Evolutionary conservation across 2,329 filamentous ascomycete species (phyloP).

Genomic region (Colletotrichum sp.): DNA sequence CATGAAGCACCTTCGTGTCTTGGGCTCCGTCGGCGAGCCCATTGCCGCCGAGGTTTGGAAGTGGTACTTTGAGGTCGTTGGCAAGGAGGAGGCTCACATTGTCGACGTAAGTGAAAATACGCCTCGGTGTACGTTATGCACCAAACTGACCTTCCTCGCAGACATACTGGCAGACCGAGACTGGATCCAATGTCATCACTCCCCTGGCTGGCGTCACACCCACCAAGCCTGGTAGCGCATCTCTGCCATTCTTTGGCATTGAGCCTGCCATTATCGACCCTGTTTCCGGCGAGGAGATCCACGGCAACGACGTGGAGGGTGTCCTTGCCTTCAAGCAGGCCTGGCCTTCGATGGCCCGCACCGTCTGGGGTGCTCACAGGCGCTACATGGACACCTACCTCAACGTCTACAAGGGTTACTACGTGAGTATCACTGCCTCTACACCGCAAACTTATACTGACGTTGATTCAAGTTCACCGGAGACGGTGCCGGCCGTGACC

Average conservation of each 20-base stretch:
- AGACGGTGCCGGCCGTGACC: conserved; percentile 93
- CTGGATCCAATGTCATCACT: conserved; percentile 93
- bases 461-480: conserved; percentile 72
- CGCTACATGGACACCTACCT: conserved; percentile 99
- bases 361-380: conserved; percentile 97
- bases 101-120: conserved; percentile 77
- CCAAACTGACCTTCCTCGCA: conserved; percentile 38
- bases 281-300: conserved; percentile 89
- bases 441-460: not conserved
- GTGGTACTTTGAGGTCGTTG: conserved; percentile 97
- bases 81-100: conserved; percentile 90
- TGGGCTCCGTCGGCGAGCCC: conserved; percentile 95
- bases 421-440: conserved; percentile 65
- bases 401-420: conserved; percentile 97
- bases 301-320: conserved; percentile 96
- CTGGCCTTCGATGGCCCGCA: conserved; percentile 98
- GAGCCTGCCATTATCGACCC: conserved; percentile 98
- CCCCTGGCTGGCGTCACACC: conserved; percentile 92
- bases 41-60: conserved; percentile 99
- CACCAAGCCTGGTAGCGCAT: conserved; percentile 95
- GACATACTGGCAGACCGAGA: conserved; percentile 99
- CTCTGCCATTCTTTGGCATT: conserved; percentile 97
- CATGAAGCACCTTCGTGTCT: conserved; percentile 87
- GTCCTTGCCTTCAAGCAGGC: conserved; percentile 96
- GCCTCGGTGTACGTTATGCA: not conserved